Percentiles rank a stretch among this genome's conserved stretches.
phyloP scores from a whole-genome alignment of 192 early-diverging fungal genomes.

The Coemansia sp. region DNA sequence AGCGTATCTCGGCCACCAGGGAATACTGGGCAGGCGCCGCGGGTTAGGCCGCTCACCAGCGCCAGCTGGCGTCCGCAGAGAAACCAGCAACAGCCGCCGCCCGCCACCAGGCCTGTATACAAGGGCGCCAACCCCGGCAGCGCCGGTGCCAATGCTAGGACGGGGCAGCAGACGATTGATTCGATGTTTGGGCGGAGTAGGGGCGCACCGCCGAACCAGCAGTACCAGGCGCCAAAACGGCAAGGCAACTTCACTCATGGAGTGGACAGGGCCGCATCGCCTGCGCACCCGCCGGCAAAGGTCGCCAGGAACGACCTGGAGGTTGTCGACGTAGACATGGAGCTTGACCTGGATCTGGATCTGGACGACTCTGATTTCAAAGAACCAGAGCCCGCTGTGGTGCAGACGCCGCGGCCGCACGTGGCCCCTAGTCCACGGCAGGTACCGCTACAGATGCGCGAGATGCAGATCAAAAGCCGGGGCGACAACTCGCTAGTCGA shows the following conservation, averaged over 20 bases:
- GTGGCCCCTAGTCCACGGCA: neutral
- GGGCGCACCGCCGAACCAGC: neutral
- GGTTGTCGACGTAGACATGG: conserved; percentile 16
- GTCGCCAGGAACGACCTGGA: neutral
- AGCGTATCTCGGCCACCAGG: too few species aligned
- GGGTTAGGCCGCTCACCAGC: neutral
- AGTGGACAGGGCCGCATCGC: neutral
- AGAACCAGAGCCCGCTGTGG: neutral
- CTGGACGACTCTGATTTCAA: conserved; percentile 9
- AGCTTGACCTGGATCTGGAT: conserved; percentile 17
- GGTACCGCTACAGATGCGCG: conserved; percentile 12
- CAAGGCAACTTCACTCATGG: neutral
- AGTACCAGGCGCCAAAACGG: conserved; percentile 3
- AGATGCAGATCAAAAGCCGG: conserved; percentile 14
- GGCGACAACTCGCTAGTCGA: conserved; percentile 42
- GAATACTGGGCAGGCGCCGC: too few species aligned
- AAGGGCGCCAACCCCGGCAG: neutral
- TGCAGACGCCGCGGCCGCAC: neutral
- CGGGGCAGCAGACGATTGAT: conserved; percentile 33
- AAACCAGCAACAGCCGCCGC: neutral
- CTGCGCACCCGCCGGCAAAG: conserved; percentile 13
- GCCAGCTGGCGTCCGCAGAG: neutral
- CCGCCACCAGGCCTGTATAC: too few species aligned
- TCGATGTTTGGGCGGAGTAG: conserved; percentile 19
- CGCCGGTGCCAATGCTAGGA: neutral